Base-by-base conservation (phyloP, 768 basidiomycete genomes). In the Podaxis sp. region DNA sequence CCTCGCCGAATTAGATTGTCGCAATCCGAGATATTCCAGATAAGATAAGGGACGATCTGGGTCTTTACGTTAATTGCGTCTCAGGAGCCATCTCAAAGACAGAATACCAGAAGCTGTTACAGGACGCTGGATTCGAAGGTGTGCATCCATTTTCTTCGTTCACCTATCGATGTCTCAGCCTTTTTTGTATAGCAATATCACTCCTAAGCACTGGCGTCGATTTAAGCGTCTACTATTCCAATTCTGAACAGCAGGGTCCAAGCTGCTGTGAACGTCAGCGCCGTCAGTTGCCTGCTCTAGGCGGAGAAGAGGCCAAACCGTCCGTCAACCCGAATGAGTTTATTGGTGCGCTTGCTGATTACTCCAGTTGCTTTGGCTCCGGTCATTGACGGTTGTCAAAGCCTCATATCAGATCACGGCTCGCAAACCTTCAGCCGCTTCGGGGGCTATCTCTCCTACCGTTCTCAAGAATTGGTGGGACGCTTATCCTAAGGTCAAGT, bases 391-490 rank as follows among this genome's bases (percentile, higher is more conserved):
- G 25, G 21, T 28, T 47, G 5, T 9, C 27, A 40, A 61, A 82
- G 80, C 70, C 6, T 79, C 81, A 2, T 84, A 75, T 68, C 76
- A 78, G 52, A 77, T 85, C 21, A 78, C 76, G 37, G 81, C 80
- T 3, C 53, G 65, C 16, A 84, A 84, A 61, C 62, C 69, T 11
- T 13, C 38, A 1, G 37, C 14, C n/a, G 55, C 40, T 5, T 61
- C 62, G 4, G 32, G 16, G 25, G 59, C 51, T 52, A 51, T 37
- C 40, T 53, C 62, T 21, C n/a, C 73, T 4, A 68, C 69, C 1
- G 66, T 68, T n/a, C 73, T 85, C 35, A 66, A 71, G 14, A 71
- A 72, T 2, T 85, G 80, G 81, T 83, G 81, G 82, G 79, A 84
- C 57, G 83, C 82, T 0, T 84, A 80, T 64, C 84, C 85, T 0